These are phyloP conservation scores for Cladosporium colombiae DNA, from an alignment of 2,329 filamentous ascomycete genomes.

Conservation along the genomic window DNA sequence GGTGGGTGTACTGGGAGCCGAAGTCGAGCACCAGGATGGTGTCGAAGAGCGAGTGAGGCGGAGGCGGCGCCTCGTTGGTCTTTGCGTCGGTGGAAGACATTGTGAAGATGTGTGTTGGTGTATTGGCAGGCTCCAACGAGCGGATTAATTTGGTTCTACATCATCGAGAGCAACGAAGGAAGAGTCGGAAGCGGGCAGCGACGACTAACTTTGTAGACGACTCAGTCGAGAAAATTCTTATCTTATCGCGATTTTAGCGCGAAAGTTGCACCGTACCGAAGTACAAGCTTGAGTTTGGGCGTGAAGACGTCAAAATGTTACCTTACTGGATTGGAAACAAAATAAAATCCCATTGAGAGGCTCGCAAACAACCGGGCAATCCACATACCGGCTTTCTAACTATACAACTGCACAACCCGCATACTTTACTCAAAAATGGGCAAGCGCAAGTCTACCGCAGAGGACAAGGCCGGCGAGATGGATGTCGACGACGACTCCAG, in stretches of 20 bases:
- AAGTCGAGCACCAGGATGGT: slow-evolving; percentile 74
- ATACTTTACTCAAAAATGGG: slow-evolving; percentile 40
- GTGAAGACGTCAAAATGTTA: neutral
- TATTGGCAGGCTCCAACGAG: slow-evolving; percentile 9
- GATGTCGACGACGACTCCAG: slow-evolving; percentile 39
- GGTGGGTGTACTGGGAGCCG: slow-evolving; percentile 70
- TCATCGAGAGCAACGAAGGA: slow-evolving; percentile 17
- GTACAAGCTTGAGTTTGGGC: slow-evolving; percentile 1
- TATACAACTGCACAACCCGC: too few species aligned
- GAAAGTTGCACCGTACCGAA: slow-evolving; percentile 5
- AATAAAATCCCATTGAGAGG: neutral
- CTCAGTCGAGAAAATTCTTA: slow-evolving; percentile 14
- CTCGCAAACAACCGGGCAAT: too few species aligned
- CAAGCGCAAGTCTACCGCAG: slow-evolving; percentile 53
- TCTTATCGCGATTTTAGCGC: slow-evolving; percentile 15
- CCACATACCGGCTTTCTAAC: too few species aligned
- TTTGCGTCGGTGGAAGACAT: slow-evolving; percentile 33
- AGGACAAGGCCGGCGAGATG: slow-evolving; percentile 45
- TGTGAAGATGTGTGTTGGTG: neutral
- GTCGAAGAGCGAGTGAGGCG: slow-evolving; percentile 57
- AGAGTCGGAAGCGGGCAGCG: slow-evolving; percentile 12
- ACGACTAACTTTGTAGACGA: slow-evolving; percentile 1
- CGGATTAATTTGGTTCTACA: slow-evolving; percentile 17
- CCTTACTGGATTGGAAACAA: neutral
- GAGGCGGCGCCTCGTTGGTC: slow-evolving; percentile 43